These are phyloP conservation scores for Ceratocystis colombiana DNA, from an alignment of 2,329 filamentous ascomycete genomes.

Conservation along the genomic window DNA sequence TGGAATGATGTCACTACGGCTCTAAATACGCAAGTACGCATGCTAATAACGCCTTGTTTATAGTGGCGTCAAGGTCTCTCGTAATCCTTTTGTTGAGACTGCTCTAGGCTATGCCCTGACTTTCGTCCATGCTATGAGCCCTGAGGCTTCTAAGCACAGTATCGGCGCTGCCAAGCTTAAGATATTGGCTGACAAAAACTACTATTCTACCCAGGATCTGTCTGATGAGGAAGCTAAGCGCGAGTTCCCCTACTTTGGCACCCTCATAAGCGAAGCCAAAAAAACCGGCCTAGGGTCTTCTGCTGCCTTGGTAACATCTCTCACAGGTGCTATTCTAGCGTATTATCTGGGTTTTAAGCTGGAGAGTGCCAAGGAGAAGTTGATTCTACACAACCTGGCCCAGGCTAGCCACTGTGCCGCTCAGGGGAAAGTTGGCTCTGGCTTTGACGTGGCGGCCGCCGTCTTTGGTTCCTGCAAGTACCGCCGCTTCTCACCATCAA, in stretches of 20 bases:
- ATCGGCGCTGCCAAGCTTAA: constrained; percentile 65
- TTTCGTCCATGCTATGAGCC: constrained; percentile 51
- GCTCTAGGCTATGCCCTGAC: constrained; percentile 79
- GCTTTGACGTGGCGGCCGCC: constrained; percentile 88
- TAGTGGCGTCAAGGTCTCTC: constrained; percentile 35
- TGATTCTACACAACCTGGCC: constrained; percentile 76
- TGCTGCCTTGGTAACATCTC: constrained; percentile 80
- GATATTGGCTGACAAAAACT: constrained; percentile 90
- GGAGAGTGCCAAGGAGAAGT: constrained; percentile 31
- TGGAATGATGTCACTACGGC: no score
- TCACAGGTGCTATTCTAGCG: constrained; percentile 66
- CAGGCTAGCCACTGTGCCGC: constrained; percentile 91
- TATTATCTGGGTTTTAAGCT: constrained; percentile 55
- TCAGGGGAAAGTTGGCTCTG: constrained; percentile 91
- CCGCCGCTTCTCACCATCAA: constrained; percentile 74
- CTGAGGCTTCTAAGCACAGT: constrained; percentile 33
- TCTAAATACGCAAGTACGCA: no score
- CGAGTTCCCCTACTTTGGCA: constrained; percentile 68
- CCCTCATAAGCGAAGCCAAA: constrained; percentile 67
- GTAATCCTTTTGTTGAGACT: constrained; percentile 85
- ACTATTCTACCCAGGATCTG: constrained; percentile 61
- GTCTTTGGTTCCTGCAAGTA: constrained; percentile 89
- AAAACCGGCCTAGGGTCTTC: constrained; percentile 96
- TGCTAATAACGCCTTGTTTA: constrained; percentile 13
- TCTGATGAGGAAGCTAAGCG: constrained; percentile 28